Evolutionary conservation across 2,329 filamentous ascomycete species (phyloP).

Genomic region (Colletotrichum shisoi): DNA sequence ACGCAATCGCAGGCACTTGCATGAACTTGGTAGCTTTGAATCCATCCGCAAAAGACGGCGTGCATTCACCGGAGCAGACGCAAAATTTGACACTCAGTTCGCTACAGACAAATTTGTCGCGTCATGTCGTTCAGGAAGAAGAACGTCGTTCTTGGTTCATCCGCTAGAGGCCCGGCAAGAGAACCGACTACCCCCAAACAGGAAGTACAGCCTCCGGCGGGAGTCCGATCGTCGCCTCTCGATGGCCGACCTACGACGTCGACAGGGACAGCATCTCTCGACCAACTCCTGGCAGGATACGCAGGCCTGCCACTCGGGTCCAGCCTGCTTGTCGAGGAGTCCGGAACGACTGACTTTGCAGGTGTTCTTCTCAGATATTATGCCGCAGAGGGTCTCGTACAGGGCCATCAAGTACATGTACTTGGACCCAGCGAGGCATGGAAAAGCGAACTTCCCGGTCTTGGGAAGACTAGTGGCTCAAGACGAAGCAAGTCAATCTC

Average conservation of each 20-base stretch:
- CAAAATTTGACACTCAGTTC: neutral
- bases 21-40: too few relatives aligned
- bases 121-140: conserved; percentile 67
- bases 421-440: conserved; percentile 81
- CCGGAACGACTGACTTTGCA: conserved; percentile 92
- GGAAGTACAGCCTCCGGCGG: conserved; percentile 53
- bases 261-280: conserved; percentile 86
- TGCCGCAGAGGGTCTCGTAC: conserved; percentile 89
- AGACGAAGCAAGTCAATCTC: conserved; percentile 51
- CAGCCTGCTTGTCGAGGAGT: conserved; percentile 82
- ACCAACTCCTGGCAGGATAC: conserved; percentile 85
- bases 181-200: conserved; percentile 41
- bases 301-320: conserved; percentile 83
- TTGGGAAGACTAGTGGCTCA: conserved; percentile 58
- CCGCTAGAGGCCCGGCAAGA: conserved; percentile 40
- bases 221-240: conserved; percentile 82
- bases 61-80: neutral
- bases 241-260: conserved; percentile 90
- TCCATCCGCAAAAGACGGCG: neutral
- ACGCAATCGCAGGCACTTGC: neutral
- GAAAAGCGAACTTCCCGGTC: conserved; percentile 82
- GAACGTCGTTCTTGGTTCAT: conserved; percentile 59
- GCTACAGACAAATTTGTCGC: neutral
- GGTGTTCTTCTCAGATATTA: conserved; percentile 86
- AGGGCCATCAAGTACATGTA: conserved; percentile 88